Base-by-base conservation (phyloP, 495 filamentous ascomycete species). In the Physcia stellaris region DNA sequence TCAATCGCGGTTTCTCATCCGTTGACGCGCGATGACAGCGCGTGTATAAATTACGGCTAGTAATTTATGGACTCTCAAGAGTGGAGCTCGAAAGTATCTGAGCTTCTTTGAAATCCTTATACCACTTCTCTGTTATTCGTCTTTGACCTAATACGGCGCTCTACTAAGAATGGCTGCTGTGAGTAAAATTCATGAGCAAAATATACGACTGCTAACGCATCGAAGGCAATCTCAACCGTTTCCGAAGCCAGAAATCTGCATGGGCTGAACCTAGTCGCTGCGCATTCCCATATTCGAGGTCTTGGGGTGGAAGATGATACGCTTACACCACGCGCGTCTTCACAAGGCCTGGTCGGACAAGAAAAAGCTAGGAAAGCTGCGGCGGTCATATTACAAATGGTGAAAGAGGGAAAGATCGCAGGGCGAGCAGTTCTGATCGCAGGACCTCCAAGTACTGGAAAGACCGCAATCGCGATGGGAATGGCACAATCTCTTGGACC, bases 401-500 rank as follows among this genome's bases (percentile, higher is more conserved):
- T 93, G 42, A 94, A 90, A 61, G 84, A 92, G 50, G 88, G 88
- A 47, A 96, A 94, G 61, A 96, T 99, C 63, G 92, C 92, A 34
- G 90, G 90, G 31, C 75, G 88, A 47, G 90, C 90, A 13, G 83
- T 96, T 15, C 65, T 99, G 46, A 94, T 99, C 47, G 88, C 90
- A 37, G 90, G 90, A 1, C 90, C 92, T 39, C 92, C 90, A 12
- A 95, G 90, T 61, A 99, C 90, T 20, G 90, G 90, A 36, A 99
- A 99, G 66, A 96, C 90, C 1, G 90, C 90, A 24, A 92, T 99
- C 51, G 90, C 92, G 21, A 95, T 96, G 83, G 90, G 86, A 27
- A 95, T 99, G 88, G 80, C 88, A 15, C 90, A 96, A 51, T 88
- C 86, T 12, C 71, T 99, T 23, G 90, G 90, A 21, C 54, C 82